Conservation (phyloP, 192 early-diverging fungal species). For the Linnemannia hyalina region DNA sequence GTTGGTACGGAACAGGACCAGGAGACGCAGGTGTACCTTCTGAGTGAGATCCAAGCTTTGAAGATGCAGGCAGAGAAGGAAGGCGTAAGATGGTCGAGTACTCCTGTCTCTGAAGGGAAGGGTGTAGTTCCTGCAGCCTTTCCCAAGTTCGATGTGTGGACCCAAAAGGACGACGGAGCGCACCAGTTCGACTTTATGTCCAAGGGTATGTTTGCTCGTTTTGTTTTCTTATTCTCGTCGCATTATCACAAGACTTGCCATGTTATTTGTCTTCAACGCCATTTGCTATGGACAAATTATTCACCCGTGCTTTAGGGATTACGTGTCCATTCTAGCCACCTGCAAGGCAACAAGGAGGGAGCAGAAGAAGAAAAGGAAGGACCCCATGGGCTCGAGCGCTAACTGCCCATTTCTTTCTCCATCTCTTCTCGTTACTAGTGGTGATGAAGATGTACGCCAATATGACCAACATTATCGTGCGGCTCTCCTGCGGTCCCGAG, state of each 20-base stretch:
- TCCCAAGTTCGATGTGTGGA: constrained; percentile 68
- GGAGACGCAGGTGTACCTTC: constrained; percentile 34
- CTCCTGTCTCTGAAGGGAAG: neutral
- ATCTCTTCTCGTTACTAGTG: constrained; percentile 38
- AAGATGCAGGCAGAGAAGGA: constrained; percentile 22
- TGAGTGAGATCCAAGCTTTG: constrained; percentile 23
- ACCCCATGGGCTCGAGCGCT: neutral
- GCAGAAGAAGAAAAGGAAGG: neutral
- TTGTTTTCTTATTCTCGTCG: neutral
- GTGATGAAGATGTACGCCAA: constrained; percentile 76
- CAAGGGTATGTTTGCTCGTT: constrained; percentile 58
- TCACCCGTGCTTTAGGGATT: no score
- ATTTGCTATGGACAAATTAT: no score
- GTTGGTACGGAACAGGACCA: constrained; percentile 59
- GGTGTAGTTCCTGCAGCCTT: neutral
- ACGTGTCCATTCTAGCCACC: neutral
- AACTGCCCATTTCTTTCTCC: neutral
- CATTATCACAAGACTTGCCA: neutral
- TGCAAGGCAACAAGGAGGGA: neutral
- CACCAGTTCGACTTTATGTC: constrained; percentile 83
- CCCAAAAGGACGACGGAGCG: constrained; percentile 69
- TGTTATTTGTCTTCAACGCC: neutral
- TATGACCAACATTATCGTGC: constrained; percentile 77
- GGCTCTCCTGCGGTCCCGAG: constrained; percentile 72
- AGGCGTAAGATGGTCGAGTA: neutral